These are phyloP conservation scores for Chamaecrista fasciculata DNA, from an alignment of 306 rosid species.

Conservation along the genomic window DNA sequence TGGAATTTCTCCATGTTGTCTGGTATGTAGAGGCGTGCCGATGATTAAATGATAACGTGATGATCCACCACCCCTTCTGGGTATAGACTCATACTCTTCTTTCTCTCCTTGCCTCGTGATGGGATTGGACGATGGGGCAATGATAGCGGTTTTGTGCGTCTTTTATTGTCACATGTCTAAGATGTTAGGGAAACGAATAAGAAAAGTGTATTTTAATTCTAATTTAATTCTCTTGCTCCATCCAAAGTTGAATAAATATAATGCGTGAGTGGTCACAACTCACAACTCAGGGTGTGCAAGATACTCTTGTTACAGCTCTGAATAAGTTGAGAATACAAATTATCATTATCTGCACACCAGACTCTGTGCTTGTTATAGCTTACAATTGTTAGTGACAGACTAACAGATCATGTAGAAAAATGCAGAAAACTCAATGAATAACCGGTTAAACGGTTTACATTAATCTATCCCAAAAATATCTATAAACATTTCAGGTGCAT, in stretches of 20 bases:
- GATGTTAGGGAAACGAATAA: neutral
- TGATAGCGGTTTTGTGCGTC: neutral
- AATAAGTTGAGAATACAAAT: neutral
- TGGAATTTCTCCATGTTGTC: constrained; percentile 60
- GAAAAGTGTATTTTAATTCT: neutral
- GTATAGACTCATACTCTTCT: neutral
- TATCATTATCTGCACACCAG: neutral
- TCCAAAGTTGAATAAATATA: neutral
- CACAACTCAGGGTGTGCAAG: no score
- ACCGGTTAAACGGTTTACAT: neutral
- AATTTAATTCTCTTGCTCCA: neutral
- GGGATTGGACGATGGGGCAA: neutral
- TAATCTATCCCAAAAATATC: constrained; percentile 28
- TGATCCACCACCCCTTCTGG: neutral
- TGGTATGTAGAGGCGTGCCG: constrained; percentile 52
- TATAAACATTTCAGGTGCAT: constrained; percentile 55
- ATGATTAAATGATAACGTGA: constrained; percentile 30
- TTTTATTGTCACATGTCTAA: neutral
- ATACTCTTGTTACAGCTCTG: neutral
- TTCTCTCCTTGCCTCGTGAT: neutral
- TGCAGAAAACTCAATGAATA: neutral
- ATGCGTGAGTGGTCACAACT: neutral
- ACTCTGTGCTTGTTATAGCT: no score
- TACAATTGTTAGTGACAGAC: neutral
- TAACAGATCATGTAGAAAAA: no score